phyloP scores from a whole-genome alignment of 306 rosid species.

The Alnus rubra region DNA sequence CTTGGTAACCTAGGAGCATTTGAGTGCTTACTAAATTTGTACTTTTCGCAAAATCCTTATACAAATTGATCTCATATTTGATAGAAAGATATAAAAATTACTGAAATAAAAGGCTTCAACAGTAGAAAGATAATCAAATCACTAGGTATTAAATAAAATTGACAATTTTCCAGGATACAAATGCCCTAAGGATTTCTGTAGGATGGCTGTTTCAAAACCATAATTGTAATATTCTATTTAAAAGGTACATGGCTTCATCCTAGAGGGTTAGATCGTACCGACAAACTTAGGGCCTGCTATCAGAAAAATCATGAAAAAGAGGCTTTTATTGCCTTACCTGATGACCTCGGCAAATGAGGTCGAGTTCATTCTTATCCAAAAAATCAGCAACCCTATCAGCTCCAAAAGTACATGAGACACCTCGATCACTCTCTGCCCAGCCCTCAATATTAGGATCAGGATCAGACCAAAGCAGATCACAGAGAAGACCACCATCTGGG shows the following conservation, averaged over 20 bases:
- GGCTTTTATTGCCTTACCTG: slow-evolving; percentile 49
- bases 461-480: slow-evolving; percentile 92
- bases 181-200: background rate
- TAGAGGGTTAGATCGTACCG: background rate
- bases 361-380: slow-evolving; percentile 74
- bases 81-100: background rate
- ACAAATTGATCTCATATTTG: background rate
- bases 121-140: background rate
- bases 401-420: slow-evolving; percentile 76
- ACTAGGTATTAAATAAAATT: background rate
- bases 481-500: slow-evolving; percentile 74
- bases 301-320: background rate
- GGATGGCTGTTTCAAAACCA: background rate
- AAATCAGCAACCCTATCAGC: slow-evolving; percentile 52
- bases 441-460: slow-evolving; percentile 62
- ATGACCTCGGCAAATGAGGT: slow-evolving; percentile 84
- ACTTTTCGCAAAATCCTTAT: background rate
- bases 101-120: background rate
- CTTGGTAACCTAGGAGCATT: background rate
- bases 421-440: slow-evolving; percentile 77
- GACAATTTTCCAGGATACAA: background rate
- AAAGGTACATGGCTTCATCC: background rate
- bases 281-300: background rate
- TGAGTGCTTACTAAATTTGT: background rate
- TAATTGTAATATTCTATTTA: background rate